Conservation (phyloP, 306 rosid species). For the Cucumis cinereus region DNA sequence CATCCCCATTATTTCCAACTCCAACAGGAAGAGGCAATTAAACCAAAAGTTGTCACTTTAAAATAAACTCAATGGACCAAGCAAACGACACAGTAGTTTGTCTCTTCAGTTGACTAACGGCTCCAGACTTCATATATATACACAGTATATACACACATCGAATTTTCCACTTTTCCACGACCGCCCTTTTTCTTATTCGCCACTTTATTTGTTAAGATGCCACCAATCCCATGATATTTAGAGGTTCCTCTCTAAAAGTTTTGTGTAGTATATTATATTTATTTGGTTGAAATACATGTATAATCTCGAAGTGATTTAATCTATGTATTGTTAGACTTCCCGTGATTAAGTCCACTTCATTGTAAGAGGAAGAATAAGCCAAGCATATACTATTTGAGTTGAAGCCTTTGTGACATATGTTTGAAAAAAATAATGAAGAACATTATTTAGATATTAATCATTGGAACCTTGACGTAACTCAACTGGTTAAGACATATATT, state of each 20-base stretch:
- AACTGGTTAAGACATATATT: no score
- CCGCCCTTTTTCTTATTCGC: not conserved
- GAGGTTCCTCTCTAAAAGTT: not conserved
- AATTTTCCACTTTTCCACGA: not conserved
- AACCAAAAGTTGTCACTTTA: not conserved
- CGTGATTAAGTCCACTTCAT: not conserved
- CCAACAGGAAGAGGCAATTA: constrained; percentile 6
- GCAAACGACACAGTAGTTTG: not conserved
- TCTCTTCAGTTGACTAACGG: constrained; percentile 7
- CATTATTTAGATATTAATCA: not conserved
- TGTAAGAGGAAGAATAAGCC: not conserved
- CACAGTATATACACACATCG: not conserved
- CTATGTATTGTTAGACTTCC: not conserved
- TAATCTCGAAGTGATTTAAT: not conserved
- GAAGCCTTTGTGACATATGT: not conserved
- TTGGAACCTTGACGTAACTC: not conserved
- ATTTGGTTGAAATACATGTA: not conserved
- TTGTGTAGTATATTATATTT: not conserved
- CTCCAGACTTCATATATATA: not conserved
- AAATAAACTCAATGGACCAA: not conserved
- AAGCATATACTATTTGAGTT: not conserved
- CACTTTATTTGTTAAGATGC: constrained; percentile 1
- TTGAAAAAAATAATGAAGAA: not conserved
- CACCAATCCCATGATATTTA: not conserved
- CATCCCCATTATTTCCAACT: not conserved